A percentile compares a stretch with the other conserved stretches of the same genome.
Evolutionary conservation across 768 basidiomycete genomes (phyloP).

Genomic region (Auricularia auricula-judae): DNA sequence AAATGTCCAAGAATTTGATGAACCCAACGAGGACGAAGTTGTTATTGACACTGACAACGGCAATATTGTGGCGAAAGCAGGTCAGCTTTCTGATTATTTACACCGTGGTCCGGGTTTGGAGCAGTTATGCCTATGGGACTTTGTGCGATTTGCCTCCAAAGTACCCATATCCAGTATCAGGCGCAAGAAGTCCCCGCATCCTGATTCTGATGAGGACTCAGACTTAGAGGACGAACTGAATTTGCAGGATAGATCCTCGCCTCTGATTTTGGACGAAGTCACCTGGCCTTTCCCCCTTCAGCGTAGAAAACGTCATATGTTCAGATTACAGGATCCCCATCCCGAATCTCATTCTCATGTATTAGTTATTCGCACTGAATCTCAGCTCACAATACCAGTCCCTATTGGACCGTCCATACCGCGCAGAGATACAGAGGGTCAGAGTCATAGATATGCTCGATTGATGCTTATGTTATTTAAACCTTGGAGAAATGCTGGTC

Average conservation of each 20-base stretch:
- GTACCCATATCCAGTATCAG: neutral
- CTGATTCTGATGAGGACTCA: no score
- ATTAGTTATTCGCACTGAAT: neutral
- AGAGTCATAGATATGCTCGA: neutral
- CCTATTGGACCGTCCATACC: neutral
- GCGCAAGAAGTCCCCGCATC: neutral
- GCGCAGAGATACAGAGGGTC: neutral
- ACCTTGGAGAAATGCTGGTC: conserved; percentile 18
- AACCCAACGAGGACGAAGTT: neutral
- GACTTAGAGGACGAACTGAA: no score
- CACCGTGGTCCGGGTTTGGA: neutral
- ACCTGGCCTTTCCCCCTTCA: no score
- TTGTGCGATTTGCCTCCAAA: neutral
- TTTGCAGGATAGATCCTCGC: no score
- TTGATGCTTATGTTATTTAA: neutral
- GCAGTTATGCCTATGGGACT: neutral
- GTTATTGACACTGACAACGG: neutral
- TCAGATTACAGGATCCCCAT: neutral
- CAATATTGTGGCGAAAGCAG: neutral
- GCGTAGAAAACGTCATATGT: neutral
- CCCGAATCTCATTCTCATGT: neutral
- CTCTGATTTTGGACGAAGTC: no score
- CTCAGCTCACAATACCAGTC: neutral
- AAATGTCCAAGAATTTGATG: neutral
- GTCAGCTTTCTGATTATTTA: neutral